These are phyloP conservation scores for Theobroma grandiflorum DNA, from an alignment of 441 rosid species.

Conservation along the genomic window DNA sequence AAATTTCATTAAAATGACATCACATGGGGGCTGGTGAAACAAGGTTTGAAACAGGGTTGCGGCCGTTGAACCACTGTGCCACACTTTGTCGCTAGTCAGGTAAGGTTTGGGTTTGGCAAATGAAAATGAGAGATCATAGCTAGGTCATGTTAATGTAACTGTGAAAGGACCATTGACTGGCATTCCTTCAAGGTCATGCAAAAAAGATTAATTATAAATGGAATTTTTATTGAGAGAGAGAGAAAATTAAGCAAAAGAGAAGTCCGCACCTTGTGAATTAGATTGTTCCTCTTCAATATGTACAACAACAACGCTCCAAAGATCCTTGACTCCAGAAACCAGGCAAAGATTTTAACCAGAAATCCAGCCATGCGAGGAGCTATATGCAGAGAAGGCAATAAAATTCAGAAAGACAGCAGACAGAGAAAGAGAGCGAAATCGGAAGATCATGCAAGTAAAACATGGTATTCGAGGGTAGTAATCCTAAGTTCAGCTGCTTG, in stretches of 20 bases:
- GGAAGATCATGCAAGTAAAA: background rate
- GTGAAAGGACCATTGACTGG: background rate
- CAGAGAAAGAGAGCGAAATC: background rate
- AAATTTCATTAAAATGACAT: too few species aligned
- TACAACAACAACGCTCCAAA: constrained; percentile 50
- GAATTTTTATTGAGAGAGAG: background rate
- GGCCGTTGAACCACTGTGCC: too few species aligned
- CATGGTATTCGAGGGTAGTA: background rate
- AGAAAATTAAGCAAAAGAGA: background rate
- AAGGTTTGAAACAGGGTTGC: too few species aligned
- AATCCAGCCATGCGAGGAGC: constrained; percentile 78
- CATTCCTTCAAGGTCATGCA: background rate
- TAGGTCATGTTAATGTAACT: background rate
- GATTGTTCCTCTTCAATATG: constrained; percentile 60
- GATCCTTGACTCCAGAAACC: constrained; percentile 61
- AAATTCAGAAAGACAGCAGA: constrained; percentile 6
- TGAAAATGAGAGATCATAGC: background rate
- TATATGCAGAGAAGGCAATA: background rate
- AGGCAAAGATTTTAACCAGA: constrained; percentile 56
- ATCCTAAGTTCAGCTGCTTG: too few species aligned
- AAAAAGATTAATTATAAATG: too few species aligned
- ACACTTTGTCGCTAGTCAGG: too few species aligned
- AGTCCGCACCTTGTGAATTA: constrained; percentile 54
- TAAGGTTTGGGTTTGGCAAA: background rate
- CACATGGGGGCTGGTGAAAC: too few species aligned